Percentiles rank a stretch among this genome's conserved stretches.
Evolutionary conservation across 1,284 basidiomycete genomes (phyloP).

Genomic region (Puccinia hordei): DNA sequence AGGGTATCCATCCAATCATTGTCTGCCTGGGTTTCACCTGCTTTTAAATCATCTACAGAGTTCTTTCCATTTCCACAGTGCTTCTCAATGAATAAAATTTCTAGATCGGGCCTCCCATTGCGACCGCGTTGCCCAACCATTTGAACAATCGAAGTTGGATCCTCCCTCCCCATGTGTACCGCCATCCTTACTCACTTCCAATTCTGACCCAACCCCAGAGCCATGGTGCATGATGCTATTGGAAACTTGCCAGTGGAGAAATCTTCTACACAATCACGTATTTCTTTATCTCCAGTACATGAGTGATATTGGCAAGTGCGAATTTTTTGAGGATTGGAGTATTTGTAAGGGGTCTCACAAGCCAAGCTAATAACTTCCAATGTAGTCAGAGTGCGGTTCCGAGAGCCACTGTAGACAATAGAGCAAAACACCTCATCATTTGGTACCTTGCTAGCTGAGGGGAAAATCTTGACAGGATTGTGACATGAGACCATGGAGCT

Average conservation of each 20-base stretch:
- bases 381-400: too few relatives aligned
- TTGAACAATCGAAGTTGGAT: neutral
- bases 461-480: too few relatives aligned
- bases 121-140: neutral
- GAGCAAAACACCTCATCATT: too few relatives aligned
- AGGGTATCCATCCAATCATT: constrained; percentile 3
- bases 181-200: neutral
- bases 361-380: too few relatives aligned
- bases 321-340: too few relatives aligned
- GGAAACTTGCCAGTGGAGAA: neutral
- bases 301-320: too few relatives aligned
- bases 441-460: too few relatives aligned
- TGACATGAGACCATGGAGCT: too few relatives aligned
- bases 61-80: neutral
- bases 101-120: neutral
- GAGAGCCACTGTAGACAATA: too few relatives aligned
- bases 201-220: neutral
- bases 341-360: too few relatives aligned
- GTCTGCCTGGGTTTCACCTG: neutral
- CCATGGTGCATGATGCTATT: neutral
- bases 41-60: neutral
- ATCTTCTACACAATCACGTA: neutral
- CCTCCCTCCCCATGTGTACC: neutral
- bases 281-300: neutral
- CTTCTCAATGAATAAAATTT: neutral